Evolutionary conservation across 2,329 filamentous ascomycete species (phyloP).

Genomic region (Aspergillus spinulosporus): DNA sequence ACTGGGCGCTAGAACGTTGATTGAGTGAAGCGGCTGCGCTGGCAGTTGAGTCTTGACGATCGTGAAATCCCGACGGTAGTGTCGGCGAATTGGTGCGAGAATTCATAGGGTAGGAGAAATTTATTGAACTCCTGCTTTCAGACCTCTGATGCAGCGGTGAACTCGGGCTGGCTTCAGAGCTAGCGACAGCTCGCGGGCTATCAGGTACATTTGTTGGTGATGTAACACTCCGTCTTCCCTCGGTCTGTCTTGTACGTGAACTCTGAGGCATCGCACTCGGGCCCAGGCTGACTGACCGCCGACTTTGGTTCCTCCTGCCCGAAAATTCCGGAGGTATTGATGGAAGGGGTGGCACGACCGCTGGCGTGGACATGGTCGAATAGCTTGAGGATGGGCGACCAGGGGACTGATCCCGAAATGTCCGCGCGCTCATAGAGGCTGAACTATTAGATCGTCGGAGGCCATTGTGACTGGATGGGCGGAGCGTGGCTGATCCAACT

Average conservation of each 20-base stretch:
- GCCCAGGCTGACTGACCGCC: constrained; percentile 54
- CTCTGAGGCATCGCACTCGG: constrained; percentile 50
- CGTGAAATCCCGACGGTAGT: constrained; percentile 17
- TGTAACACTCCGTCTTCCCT: constrained; percentile 45
- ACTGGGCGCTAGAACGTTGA: constrained; percentile 27
- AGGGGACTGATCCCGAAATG: constrained; percentile 77
- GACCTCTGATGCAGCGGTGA: constrained; percentile 42
- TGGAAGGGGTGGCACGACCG: constrained; percentile 71
- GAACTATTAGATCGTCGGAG: constrained; percentile 69
- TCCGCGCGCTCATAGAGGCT: constrained; percentile 83
- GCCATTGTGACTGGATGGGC: constrained; percentile 41
- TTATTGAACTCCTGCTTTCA: constrained; percentile 47
- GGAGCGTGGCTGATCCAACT: constrained; percentile 48
- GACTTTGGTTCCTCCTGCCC: constrained; percentile 33
- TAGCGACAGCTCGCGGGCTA: constrained; percentile 17
- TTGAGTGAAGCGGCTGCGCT: constrained; percentile 24
- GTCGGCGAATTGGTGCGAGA: constrained; percentile 45
- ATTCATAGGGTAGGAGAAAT: constrained; percentile 50
- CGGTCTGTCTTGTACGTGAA: constrained; percentile 43
- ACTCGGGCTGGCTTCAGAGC: constrained; percentile 25
- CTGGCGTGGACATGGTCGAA: constrained; percentile 34
- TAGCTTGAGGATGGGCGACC: constrained; percentile 47
- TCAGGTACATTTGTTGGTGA: constrained; percentile 21
- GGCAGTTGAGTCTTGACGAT: constrained; percentile 20
- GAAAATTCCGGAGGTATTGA: constrained; percentile 60